A percentile compares a stretch with the other conserved stretches of the same genome.
Conservation (phyloP, 495 filamentous ascomycete species). For the Xanthoparmelia taractica region DNA sequence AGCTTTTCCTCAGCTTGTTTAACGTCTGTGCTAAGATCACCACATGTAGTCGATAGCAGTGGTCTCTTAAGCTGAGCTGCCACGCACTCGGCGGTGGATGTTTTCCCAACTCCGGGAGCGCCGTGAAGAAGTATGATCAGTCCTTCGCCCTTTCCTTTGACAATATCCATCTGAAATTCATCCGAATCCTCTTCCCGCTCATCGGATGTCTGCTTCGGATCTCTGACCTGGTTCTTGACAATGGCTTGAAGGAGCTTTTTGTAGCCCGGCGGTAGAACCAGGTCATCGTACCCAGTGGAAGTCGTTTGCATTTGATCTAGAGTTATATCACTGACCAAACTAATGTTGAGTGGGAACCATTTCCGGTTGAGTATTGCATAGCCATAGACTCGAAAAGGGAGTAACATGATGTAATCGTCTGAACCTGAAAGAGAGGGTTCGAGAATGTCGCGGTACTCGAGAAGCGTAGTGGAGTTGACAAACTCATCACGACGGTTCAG, state of each 20-base stretch:
- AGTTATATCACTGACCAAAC: neutral
- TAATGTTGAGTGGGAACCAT: slow-evolving; percentile 1
- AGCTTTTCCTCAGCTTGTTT: slow-evolving; percentile 29
- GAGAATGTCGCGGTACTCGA: neutral
- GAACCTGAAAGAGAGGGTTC: neutral
- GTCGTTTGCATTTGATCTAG: neutral
- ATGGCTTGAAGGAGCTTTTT: slow-evolving; percentile 10
- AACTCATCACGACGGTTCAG: neutral
- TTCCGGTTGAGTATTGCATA: slow-evolving; percentile 3
- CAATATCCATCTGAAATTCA: slow-evolving; percentile 23
- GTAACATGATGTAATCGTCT: slow-evolving; percentile 1
- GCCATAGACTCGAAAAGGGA: slow-evolving; percentile 5
- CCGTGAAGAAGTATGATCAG: slow-evolving; percentile 48
- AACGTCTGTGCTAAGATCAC: slow-evolving; percentile 17
- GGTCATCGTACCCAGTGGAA: neutral
- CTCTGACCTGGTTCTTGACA: slow-evolving; percentile 7
- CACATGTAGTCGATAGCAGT: slow-evolving; percentile 29
- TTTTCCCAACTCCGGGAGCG: slow-evolving; percentile 40
- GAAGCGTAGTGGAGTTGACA: neutral
- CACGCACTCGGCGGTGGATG: slow-evolving; percentile 33
- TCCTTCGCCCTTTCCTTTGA: slow-evolving; percentile 37
- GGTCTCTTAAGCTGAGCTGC: slow-evolving; percentile 30
- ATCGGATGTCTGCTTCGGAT: neutral
- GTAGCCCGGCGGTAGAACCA: slow-evolving; percentile 1
- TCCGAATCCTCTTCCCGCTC: neutral